A percentile compares a stretch with the other conserved stretches of the same genome.
These are phyloP conservation scores for Claviceps digitariae DNA, from an alignment of 2,329 filamentous ascomycete species.

Conservation along the genomic window DNA sequence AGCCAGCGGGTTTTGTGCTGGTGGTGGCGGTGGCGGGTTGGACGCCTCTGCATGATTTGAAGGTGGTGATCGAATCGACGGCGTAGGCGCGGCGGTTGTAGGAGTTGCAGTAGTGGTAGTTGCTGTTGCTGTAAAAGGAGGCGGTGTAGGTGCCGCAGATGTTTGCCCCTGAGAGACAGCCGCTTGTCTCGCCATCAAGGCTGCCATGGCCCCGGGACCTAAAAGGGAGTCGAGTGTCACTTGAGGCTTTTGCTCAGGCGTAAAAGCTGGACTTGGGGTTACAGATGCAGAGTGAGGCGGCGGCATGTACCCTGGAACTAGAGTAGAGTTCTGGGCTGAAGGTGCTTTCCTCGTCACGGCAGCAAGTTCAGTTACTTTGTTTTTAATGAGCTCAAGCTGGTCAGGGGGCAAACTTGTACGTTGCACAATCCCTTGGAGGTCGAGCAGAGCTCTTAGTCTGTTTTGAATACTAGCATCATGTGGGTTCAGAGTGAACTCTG, in stretches of 20 bases:
- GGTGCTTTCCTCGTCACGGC: conserved; percentile 45
- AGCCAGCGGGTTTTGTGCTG: conserved; percentile 36
- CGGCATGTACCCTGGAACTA: conserved; percentile 25
- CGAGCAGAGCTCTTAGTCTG: conserved; percentile 71
- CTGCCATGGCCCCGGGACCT: conserved; percentile 45
- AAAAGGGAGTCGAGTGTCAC: conserved; percentile 46
- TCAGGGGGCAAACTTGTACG: conserved; percentile 65
- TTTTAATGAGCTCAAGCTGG: conserved; percentile 72
- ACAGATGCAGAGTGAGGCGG: conserved; percentile 19
- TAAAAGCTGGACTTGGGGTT: conserved; percentile 18
- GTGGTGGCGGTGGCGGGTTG: conserved; percentile 6
- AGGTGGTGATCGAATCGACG: conserved; percentile 35
- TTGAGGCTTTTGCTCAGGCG: conserved; percentile 18
- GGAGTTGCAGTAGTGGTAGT: background rate
- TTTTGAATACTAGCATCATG: conserved; percentile 63
- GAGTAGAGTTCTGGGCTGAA: conserved; percentile 26
- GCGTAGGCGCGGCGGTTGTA: conserved; percentile 10
- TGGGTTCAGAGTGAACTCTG: conserved; percentile 61
- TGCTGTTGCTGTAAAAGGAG: conserved; percentile 17
- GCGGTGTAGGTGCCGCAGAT: conserved; percentile 20
- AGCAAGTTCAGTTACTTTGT: conserved; percentile 67
- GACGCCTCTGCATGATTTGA: conserved; percentile 26
- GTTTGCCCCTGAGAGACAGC: conserved; percentile 35
- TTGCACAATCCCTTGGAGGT: conserved; percentile 63
- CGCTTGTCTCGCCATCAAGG: conserved; percentile 41